phyloP scores from a whole-genome alignment of 2,329 filamentous ascomycete genomes.

The Ceratocystis diversiconidia region DNA sequence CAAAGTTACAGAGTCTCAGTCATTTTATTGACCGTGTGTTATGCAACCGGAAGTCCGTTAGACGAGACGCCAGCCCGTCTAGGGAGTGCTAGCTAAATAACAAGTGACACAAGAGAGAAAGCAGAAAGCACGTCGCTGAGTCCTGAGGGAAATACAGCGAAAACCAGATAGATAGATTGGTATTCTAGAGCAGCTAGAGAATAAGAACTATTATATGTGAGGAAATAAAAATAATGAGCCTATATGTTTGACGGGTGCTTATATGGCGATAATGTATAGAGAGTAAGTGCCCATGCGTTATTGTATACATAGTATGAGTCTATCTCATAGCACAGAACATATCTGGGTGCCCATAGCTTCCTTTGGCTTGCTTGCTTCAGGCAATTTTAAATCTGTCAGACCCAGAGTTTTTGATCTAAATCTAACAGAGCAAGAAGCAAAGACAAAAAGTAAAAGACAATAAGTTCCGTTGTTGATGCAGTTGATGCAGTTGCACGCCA shows the following conservation, averaged over 20 bases:
- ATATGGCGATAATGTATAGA: too few species aligned
- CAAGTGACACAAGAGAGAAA: not conserved
- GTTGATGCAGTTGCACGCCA: not conserved
- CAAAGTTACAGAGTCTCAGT: not conserved
- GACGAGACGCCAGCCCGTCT: not conserved
- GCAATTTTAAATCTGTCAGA: not conserved
- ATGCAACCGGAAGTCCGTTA: constrained; percentile 5
- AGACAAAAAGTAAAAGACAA: not conserved
- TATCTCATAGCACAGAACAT: too few species aligned
- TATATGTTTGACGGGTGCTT: not conserved
- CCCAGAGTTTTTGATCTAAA: not conserved
- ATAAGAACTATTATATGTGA: too few species aligned
- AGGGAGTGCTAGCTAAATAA: not conserved
- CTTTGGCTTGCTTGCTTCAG: not conserved
- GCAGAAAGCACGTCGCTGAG: not conserved
- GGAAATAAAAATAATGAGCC: too few species aligned
- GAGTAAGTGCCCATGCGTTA: too few species aligned
- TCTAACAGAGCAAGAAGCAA: not conserved
- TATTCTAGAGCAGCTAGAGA: too few species aligned
- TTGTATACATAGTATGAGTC: too few species aligned
- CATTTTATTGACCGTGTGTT: not conserved
- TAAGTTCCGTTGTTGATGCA: not conserved
- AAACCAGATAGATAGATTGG: not conserved
- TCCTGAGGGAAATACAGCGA: not conserved
- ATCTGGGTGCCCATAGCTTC: not conserved